Base-by-base conservation (phyloP, 2,329 filamentous ascomycete species). In the Verticillium dahliae region DNA sequence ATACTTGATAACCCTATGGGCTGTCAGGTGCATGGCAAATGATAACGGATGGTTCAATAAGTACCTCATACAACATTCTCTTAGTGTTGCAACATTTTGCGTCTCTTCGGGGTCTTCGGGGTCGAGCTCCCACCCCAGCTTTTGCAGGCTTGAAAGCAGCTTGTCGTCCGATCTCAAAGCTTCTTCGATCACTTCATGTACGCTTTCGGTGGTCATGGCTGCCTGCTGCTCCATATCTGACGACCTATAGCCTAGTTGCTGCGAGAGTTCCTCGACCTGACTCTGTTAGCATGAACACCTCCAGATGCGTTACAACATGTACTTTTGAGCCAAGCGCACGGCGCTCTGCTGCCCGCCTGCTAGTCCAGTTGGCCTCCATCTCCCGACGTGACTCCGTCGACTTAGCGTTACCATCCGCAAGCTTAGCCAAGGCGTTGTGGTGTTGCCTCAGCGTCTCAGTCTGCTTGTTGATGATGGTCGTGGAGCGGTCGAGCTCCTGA, bases 131-230 rank as follows among this genome's bases (percentile, higher is more conserved):
- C 81, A 81, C 0, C 87, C 81, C 1, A 91, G 78, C 65, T 89
- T 89, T 68, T 89, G 85, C 2, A 91, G 75, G 62, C 86, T 86
- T 22, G 82, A 77, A 1, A 91, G 75, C 2, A 90, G 77, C 63
- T 84, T 85, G 69, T 91, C 87, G 63, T 91, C 88, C 1, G 85
- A 83, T 9, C 78, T 77, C 9, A 90, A 73, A 11, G 83, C 71
- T 15, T 75, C 75, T 27, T 80, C 77, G 0, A 86, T 74, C 1
- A 79, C 79, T 61, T 80, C 75, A 56, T 78, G 80, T 15, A 87
- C 70, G 3, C 74, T 73, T 1, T 76, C 71, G 4, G 76, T 77
- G 0, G 80, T 75, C 0, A 73, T 73, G 7, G 80, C 80, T 6
- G 71, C 72, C 50, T 87, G 82, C 63, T 83, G 80, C 67, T 83